A percentile compares a stretch with the other conserved stretches of the same genome.
These are phyloP conservation scores for Coelastrella sp. DNA, from an alignment of 139 green algal species.

Conservation along the genomic window DNA sequence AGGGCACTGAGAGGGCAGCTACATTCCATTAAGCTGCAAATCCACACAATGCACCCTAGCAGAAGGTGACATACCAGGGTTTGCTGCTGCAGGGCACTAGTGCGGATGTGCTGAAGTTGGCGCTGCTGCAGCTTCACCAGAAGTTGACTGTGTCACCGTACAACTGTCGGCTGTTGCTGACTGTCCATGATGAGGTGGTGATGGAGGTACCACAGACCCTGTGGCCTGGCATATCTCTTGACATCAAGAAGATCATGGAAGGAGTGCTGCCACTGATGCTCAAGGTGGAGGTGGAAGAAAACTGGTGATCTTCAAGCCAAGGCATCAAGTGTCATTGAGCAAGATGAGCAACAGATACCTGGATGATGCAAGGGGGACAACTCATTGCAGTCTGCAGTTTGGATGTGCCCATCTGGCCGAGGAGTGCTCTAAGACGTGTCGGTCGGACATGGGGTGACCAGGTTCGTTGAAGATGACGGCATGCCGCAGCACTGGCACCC, in stretches of 20 bases:
- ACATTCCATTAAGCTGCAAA: too few relatives aligned
- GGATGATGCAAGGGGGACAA: too few relatives aligned
- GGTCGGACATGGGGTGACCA: too few relatives aligned
- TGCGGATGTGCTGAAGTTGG: constrained; percentile 24
- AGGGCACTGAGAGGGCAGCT: too few relatives aligned
- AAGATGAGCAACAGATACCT: too few relatives aligned
- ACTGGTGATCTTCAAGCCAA: not conserved
- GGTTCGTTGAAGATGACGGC: too few relatives aligned
- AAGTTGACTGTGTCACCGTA: not conserved
- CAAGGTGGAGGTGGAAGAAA: constrained; percentile 4
- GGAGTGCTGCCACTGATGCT: not conserved
- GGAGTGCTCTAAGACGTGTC: too few relatives aligned
- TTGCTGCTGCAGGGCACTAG: constrained; percentile 27
- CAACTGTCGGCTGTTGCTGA: constrained; percentile 38
- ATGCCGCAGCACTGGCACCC: too few relatives aligned
- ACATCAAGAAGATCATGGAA: constrained; percentile 7
- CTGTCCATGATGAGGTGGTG: constrained; percentile 25
- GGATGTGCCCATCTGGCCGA: too few relatives aligned
- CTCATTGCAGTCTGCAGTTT: too few relatives aligned
- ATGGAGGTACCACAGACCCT: constrained; percentile 10
- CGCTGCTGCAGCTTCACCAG: constrained; percentile 11
- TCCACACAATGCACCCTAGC: too few relatives aligned
- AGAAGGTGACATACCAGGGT: not conserved
- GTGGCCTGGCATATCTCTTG: not conserved
- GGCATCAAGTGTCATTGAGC: too few relatives aligned